Evolutionary conservation across 495 filamentous ascomycete genomes (phyloP).

Genomic region (Aspergillus cavernicola): DNA sequence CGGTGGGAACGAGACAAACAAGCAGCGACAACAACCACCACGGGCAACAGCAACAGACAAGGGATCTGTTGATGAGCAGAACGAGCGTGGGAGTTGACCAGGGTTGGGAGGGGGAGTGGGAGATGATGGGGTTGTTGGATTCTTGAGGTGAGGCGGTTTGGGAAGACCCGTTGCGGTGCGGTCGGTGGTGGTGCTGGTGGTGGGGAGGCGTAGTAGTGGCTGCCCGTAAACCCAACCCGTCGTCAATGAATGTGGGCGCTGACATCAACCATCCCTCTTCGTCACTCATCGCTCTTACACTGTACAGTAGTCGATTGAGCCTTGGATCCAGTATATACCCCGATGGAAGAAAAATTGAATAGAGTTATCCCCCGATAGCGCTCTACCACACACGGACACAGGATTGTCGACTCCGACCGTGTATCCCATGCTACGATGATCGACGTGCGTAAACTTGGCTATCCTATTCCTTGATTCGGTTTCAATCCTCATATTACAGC

Average conservation of each 20-base stretch:
- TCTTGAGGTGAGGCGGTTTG: slow-evolving; percentile 24
- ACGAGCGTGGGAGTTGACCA: slow-evolving; percentile 15
- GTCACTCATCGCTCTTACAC: neutral
- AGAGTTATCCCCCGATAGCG: neutral
- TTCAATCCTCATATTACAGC: neutral
- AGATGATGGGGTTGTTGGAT: slow-evolving; percentile 17
- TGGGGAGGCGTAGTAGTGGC: slow-evolving; percentile 17
- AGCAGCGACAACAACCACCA: slow-evolving; percentile 13
- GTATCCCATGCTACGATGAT: neutral
- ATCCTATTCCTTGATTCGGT: neutral
- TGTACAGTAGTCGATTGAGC: neutral
- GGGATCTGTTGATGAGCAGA: slow-evolving; percentile 12
- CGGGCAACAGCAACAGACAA: slow-evolving; percentile 13
- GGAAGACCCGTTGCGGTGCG: slow-evolving; percentile 17
- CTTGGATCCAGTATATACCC: slow-evolving; percentile 1
- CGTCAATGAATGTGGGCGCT: slow-evolving; percentile 19
- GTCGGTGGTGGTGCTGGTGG: slow-evolving; percentile 19
- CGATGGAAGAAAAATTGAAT: neutral
- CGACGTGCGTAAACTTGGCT: neutral
- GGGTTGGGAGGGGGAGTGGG: slow-evolving; percentile 9
- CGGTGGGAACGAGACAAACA: slow-evolving; percentile 6
- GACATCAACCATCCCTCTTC: slow-evolving; percentile 25
- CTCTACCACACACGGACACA: neutral
- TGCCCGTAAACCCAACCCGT: slow-evolving; percentile 21
- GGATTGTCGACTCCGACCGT: neutral